Percentiles rank a stretch among this genome's conserved stretches.
phyloP scores from a whole-genome alignment of 305 asterid genomes.

The Coffea humblotiana region DNA sequence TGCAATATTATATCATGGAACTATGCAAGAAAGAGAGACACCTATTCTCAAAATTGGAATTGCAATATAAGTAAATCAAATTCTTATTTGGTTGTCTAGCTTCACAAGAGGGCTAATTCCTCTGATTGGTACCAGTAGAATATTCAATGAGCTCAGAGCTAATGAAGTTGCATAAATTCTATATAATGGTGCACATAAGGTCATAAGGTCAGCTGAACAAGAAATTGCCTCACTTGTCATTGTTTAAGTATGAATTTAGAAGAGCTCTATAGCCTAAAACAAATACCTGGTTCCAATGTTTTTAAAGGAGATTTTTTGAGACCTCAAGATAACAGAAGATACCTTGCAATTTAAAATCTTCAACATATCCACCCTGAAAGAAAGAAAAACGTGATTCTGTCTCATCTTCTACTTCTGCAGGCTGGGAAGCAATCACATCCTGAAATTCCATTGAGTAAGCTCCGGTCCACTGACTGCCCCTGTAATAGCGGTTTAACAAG shows the following conservation, averaged over 20 bases:
- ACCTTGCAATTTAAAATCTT: slow-evolving; percentile 73
- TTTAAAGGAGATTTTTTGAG: neutral
- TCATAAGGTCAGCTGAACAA: neutral
- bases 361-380: slow-evolving; percentile 81
- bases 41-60: neutral
- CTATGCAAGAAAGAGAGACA: neutral
- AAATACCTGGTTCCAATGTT: neutral
- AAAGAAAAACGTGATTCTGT: slow-evolving; percentile 86
- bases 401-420: slow-evolving; percentile 40
- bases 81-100: neutral
- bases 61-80: neutral
- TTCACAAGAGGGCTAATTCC: neutral
- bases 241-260: neutral
- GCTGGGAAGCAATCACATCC: slow-evolving; percentile 65
- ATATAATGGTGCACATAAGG: neutral
- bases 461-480: slow-evolving; percentile 95
- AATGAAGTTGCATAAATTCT: neutral
- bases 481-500: slow-evolving; percentile 28
- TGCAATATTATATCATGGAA: neutral
- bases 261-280: neutral
- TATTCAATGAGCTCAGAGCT: neutral
- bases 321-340: slow-evolving; percentile 15
- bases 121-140: neutral
- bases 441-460: slow-evolving; percentile 66
- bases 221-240: neutral